phyloP scores from a whole-genome alignment of 805 yeast genomes.

The Schwanniomyces yamadae region DNA sequence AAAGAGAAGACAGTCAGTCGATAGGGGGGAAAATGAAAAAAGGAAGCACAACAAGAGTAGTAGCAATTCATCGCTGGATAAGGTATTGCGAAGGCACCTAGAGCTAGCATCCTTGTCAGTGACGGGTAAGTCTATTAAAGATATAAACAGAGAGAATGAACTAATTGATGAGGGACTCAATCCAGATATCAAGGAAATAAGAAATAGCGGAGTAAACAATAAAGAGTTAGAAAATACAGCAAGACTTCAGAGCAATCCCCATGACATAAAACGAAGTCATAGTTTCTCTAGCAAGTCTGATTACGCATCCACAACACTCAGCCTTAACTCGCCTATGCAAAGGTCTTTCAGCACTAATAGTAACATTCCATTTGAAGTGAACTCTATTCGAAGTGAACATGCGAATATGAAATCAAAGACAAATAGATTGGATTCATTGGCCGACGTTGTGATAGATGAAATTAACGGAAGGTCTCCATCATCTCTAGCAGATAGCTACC shows the following conservation, averaged over 20 bases:
- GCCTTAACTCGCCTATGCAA: conserved; percentile 5
- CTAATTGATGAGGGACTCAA: conserved; percentile 50
- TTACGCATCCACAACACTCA: background rate
- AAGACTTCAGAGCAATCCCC: too few species aligned
- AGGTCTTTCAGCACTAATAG: conserved; percentile 21
- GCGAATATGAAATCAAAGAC: background rate
- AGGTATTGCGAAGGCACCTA: conserved; percentile 42
- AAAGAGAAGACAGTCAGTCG: conserved; percentile 5
- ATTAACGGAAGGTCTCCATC: conserved; percentile 15
- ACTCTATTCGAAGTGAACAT: conserved; percentile 8
- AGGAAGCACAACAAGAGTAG: conserved; percentile 1
- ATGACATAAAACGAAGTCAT: conserved; percentile 13
- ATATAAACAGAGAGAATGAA: conserved; percentile 51
- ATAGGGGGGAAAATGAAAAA: background rate
- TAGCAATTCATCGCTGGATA: conserved; percentile 2
- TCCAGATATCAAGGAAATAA: too few species aligned
- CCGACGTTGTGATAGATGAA: conserved; percentile 37
- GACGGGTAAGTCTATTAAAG: conserved; percentile 52
- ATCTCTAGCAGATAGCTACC: conserved; percentile 4
- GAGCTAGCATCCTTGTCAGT: conserved; percentile 57
- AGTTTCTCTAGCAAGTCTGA: conserved; percentile 11
- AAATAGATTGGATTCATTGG: conserved; percentile 28
- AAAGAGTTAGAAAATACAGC: background rate
- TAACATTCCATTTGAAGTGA: conserved; percentile 8
- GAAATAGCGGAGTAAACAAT: background rate